phyloP scores from a whole-genome alignment of 2,329 filamentous ascomycete species.

The Penicillium sp. region DNA sequence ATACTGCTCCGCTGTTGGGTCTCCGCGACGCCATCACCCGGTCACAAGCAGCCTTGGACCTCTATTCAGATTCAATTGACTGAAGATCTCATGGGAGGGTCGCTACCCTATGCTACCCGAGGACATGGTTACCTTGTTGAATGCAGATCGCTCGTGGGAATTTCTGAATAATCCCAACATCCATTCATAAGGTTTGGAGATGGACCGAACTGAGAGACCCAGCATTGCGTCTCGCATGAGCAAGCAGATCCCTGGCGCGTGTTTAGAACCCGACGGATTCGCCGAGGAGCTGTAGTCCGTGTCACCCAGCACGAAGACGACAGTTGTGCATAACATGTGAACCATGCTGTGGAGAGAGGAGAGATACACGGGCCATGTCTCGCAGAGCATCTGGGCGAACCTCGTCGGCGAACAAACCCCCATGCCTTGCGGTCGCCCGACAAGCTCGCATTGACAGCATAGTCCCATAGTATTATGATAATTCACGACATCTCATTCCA shows the following conservation, averaged over 20 bases:
- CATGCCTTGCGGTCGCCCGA: too few relatives aligned
- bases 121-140: too few relatives aligned
- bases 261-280: conserved; percentile 9
- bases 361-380: not conserved
- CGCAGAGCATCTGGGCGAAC: too few relatives aligned
- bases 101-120: too few relatives aligned
- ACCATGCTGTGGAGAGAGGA: not conserved
- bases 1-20: conserved; percentile 37
- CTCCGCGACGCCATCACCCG: conserved; percentile 39
- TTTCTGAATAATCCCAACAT: too few relatives aligned
- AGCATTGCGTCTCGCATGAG: not conserved
- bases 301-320: conserved; percentile 1
- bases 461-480: too few relatives aligned
- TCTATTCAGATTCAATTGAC: conserved; percentile 32
- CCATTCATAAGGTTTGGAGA: too few relatives aligned
- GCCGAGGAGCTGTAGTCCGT: conserved; percentile 4
- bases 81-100: too few relatives aligned
- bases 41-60: conserved; percentile 36
- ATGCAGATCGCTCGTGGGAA: too few relatives aligned
- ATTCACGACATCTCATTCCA: too few relatives aligned
- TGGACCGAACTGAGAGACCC: not conserved
- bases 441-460: too few relatives aligned
- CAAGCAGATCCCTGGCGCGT: conserved; percentile 6
- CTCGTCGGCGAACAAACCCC: too few relatives aligned
- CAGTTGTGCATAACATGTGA: not conserved